Conservation (phyloP, 1,139 yeast species). For the Geotrichum histeridarum region DNA sequence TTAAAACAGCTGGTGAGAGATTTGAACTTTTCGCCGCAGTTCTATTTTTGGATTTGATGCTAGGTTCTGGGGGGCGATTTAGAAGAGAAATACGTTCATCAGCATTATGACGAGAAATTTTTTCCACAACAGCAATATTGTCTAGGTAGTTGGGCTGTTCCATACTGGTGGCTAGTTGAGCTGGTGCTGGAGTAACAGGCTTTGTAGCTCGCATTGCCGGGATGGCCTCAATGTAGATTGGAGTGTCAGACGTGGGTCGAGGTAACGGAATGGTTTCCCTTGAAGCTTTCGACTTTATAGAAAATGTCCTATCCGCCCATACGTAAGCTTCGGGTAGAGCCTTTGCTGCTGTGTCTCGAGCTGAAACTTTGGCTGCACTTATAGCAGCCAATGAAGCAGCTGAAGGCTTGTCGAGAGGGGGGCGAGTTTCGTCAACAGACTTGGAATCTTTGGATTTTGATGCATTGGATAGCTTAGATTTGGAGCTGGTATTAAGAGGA, state of each 20-base stretch:
- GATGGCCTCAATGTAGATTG: too few species aligned
- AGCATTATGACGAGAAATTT: slow-evolving; percentile 35
- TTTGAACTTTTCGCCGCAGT: not conserved
- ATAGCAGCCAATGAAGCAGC: slow-evolving; percentile 39
- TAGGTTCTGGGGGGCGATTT: slow-evolving; percentile 26
- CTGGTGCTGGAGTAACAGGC: not conserved
- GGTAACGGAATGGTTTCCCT: slow-evolving; percentile 14
- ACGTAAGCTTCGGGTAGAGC: slow-evolving; percentile 38
- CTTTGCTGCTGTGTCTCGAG: slow-evolving; percentile 35
- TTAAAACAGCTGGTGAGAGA: slow-evolving; percentile 4
- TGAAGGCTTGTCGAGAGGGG: slow-evolving; percentile 30
- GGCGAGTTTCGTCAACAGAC: too few species aligned
- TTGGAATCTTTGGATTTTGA: too few species aligned
- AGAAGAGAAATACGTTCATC: slow-evolving; percentile 30
- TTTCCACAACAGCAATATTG: slow-evolving; percentile 28
- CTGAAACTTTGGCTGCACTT: slow-evolving; percentile 32
- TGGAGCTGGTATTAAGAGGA: slow-evolving; percentile 44
- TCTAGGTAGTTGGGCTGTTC: slow-evolving; percentile 13
- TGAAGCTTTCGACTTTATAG: slow-evolving; percentile 13
- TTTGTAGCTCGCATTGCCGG: not conserved
- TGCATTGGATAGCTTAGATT: too few species aligned
- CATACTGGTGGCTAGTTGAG: not conserved
- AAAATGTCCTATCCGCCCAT: slow-evolving; percentile 35
- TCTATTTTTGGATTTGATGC: too few species aligned
- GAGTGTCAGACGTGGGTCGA: slow-evolving; percentile 1